These are phyloP conservation scores for Nakaseomyces nivariensis DNA, from an alignment of 1,139 yeast genomes.

Conservation along the genomic window DNA sequence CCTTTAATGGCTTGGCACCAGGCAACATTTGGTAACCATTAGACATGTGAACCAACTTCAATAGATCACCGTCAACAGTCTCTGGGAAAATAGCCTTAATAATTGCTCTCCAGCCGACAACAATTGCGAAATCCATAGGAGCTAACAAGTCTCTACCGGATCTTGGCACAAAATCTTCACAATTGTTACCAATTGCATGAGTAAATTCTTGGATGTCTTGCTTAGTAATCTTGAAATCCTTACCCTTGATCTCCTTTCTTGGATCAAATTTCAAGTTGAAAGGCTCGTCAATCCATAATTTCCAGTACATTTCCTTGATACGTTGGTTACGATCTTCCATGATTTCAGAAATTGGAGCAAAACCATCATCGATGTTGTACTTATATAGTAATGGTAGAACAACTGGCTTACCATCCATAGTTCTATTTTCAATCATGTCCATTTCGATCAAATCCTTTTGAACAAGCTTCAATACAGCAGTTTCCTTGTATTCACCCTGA, in stretches of 20 bases:
- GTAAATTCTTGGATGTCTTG: conserved; percentile 85
- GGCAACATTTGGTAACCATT: conserved; percentile 92
- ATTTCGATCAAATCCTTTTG: conserved; percentile 46
- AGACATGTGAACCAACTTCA: conserved; percentile 87
- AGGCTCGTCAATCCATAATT: conserved; percentile 84
- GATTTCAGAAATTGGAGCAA: conserved; percentile 86
- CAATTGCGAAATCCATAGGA: conserved; percentile 99
- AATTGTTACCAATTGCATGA: conserved; percentile 93
- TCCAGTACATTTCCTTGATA: conserved; percentile 96
- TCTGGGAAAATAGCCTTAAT: conserved; percentile 95
- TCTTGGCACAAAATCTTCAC: conserved; percentile 90
- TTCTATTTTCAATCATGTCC: conserved; percentile 79
- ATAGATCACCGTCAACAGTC: conserved; percentile 90
- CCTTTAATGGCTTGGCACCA: conserved; percentile 81
- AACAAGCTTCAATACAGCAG: conserved; percentile 51
- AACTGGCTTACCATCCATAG: conserved; percentile 65
- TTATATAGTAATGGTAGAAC: conserved; percentile 68
- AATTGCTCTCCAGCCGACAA: conserved; percentile 96
- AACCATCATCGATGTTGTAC: conserved; percentile 78
- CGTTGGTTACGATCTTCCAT: conserved; percentile 87
- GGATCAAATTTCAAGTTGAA: conserved; percentile 57
- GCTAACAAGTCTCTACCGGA: conserved; percentile 79
- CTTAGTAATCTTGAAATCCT: conserved; percentile 56
- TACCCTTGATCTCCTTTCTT: conserved; percentile 54
- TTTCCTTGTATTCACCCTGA: conserved; percentile 62